Evolutionary conservation across 2,329 filamentous ascomycete genomes (phyloP), one percentile per base, ranked within the genome.

Genomic region (Ceratocystis lukuohia): DNA sequence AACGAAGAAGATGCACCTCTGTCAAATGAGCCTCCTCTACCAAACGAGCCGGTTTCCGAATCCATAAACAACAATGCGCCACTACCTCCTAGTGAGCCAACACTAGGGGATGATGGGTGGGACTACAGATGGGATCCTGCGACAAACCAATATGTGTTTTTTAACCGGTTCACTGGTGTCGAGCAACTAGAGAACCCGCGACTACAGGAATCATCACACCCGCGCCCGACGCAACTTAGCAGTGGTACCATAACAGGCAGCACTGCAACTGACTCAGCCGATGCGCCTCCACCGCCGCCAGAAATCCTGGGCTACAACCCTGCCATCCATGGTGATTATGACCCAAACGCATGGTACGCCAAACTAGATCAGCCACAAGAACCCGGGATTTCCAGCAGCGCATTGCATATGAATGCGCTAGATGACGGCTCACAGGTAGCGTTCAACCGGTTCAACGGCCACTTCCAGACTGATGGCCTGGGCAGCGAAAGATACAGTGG

Each of bases 261-360:
- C 64, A 70, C 74, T 5, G 65, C 71, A 33, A 70, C 69, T 71
- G 37, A 70, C 69, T 45, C 59, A 28, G 5, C 10, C 6, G 37
- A 20, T 20, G 53, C 50, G 2, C 71, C 17, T 68, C 72, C 50
- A 69, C 72, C 45, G 67, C 73, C 10, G 67, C 69, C 17, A 3
- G 64, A 72, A 15, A 67, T 71, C 1, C 69, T 72, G 1, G 91
- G 93, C 69, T 99, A 99, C 78, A 96, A 97, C 74, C 94, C 94
- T 1, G 89, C 91, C 28, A 93, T 99, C 59, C 94, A 99, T 74
- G 94, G 94, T 71, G 88, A 92, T 77, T 99, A 96, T 78, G 94
- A 99, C 72, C 91, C 92, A 3, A 94, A 87, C 68, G 93, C 94
- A n/a, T 89, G 91, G 78, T 99, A 99, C 74, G 93, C 94, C 10